Evolutionary conservation across 31 red algal genomes (phyloP).

Genomic region (Pterothamnion heteromorphum): DNA sequence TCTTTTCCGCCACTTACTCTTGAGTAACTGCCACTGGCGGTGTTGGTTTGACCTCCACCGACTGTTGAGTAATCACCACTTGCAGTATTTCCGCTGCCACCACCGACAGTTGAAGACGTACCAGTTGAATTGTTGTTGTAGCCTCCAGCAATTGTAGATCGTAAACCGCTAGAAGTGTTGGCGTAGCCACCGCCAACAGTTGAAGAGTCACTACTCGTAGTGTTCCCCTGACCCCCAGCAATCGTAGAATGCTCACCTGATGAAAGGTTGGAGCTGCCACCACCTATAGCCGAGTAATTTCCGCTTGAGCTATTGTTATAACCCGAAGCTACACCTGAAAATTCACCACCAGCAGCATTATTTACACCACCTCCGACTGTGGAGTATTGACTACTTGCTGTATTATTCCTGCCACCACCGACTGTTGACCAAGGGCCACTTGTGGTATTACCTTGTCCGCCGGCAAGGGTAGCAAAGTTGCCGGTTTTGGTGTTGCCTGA

Average conservation of each 20-base stretch:
- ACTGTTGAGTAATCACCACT: neutral
- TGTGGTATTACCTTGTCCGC: neutral
- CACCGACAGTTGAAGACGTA: neutral
- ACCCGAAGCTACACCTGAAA: conserved; percentile 1
- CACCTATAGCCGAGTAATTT: neutral
- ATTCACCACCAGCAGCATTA: neutral
- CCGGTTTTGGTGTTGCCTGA: neutral
- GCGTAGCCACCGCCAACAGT: neutral
- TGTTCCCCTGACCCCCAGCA: neutral
- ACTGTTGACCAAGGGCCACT: neutral
- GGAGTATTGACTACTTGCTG: neutral
- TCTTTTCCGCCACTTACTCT: neutral
- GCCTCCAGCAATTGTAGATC: neutral
- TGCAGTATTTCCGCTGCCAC: neutral
- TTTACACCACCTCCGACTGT: conserved; percentile 2
- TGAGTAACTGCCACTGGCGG: neutral
- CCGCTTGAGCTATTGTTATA: neutral
- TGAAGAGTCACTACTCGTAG: neutral
- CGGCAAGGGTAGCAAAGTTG: neutral
- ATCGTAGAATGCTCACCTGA: neutral
- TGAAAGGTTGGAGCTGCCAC: neutral
- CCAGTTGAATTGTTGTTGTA: neutral
- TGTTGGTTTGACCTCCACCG: conserved; percentile 2
- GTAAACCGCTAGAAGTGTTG: neutral
- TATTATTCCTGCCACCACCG: neutral